Base-by-base conservation (phyloP, 108 stramenopile species). In the Conticribra guillardii region DNA sequence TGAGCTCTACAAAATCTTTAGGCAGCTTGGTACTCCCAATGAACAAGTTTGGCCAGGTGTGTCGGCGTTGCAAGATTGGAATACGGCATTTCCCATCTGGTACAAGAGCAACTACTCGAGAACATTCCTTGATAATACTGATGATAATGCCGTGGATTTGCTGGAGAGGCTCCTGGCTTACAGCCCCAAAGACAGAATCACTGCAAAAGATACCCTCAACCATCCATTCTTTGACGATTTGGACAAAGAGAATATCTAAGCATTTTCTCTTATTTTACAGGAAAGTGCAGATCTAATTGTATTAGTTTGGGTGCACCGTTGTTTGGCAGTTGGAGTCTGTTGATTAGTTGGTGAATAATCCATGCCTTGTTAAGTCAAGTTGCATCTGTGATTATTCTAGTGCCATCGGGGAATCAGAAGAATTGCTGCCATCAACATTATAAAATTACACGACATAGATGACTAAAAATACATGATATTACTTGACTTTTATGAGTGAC, bases 191-290 rank as follows among this genome's bases (percentile, higher is more conserved):
- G 91, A 96, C 65, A 92, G 99, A 59, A 95, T 99, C 56, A 92
- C 94, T 11, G 97, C 97, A 26, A 96, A 96, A 71, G 89, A 90
- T 48, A 90, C 97, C 18, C 66, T 99, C 45, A 83, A 86, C 64
- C 98, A 99, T 82, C 93, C 97, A 7, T 99, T 89, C 82, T 99
- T 99, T 82, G 96, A 97, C 76, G 96, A 96, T 70, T 79, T 99
- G 60, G 93, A 96, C 81, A 98, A 96, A 85, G 93, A 95, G 50
- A 64, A 60, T 44, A 78, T 84, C 62, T 80, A 76, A 65, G 0
- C 8, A 11, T 9, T 11, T 41, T 41, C 11, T 41, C 5, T 41
- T 41, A 41, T 41, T 41, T n/a, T n/a, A n/a, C n/a, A n/a, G n/a
- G n/a, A n/a, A n/a, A n/a, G n/a, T n/a, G n/a, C n/a, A n/a, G n/a